Evolutionary conservation across 1,284 basidiomycete genomes (phyloP).

Genomic region (Apiotrichum mycotoxinovorans): DNA sequence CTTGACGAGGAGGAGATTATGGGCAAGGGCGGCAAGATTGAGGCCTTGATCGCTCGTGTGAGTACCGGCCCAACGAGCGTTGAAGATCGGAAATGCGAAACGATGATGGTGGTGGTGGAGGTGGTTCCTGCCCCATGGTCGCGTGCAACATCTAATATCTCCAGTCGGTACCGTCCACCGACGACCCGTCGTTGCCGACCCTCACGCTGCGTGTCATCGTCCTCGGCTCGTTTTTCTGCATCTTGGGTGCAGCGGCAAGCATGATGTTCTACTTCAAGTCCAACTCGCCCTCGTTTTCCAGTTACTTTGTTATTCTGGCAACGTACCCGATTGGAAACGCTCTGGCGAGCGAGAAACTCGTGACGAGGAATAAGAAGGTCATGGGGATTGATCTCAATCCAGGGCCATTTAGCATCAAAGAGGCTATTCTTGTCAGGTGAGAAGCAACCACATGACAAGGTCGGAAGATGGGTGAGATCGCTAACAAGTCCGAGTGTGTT

Average conservation of each 20-base stretch:
- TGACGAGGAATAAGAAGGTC: slow-evolving; percentile 25
- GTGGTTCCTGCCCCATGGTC: too few relatives aligned
- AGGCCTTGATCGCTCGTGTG: slow-evolving; percentile 38
- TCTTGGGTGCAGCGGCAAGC: slow-evolving; percentile 54
- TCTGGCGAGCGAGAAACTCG: slow-evolving; percentile 40
- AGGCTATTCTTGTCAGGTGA: slow-evolving; percentile 46
- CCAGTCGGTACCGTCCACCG: slow-evolving; percentile 54
- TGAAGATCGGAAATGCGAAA: too few relatives aligned
- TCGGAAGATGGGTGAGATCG: not conserved
- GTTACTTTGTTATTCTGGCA: slow-evolving; percentile 57
- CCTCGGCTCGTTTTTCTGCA: slow-evolving; percentile 55
- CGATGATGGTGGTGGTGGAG: too few relatives aligned
- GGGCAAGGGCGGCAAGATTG: slow-evolving; percentile 39
- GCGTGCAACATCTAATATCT: not conserved
- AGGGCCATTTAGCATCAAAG: slow-evolving; percentile 54
- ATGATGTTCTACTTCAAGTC: slow-evolving; percentile 54
- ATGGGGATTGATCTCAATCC: slow-evolving; percentile 52
- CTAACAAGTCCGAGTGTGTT: slow-evolving; percentile 48
- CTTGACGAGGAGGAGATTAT: slow-evolving; percentile 20
- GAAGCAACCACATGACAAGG: not conserved
- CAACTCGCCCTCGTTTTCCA: slow-evolving; percentile 55
- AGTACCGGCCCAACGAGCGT: slow-evolving; percentile 3
- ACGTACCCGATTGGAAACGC: slow-evolving; percentile 52
- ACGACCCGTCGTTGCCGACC: slow-evolving; percentile 55
- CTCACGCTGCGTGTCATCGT: slow-evolving; percentile 55